These are phyloP conservation scores for Colletotrichum cordylinicola DNA, from an alignment of 2,329 filamentous ascomycete genomes.

Conservation along the genomic window DNA sequence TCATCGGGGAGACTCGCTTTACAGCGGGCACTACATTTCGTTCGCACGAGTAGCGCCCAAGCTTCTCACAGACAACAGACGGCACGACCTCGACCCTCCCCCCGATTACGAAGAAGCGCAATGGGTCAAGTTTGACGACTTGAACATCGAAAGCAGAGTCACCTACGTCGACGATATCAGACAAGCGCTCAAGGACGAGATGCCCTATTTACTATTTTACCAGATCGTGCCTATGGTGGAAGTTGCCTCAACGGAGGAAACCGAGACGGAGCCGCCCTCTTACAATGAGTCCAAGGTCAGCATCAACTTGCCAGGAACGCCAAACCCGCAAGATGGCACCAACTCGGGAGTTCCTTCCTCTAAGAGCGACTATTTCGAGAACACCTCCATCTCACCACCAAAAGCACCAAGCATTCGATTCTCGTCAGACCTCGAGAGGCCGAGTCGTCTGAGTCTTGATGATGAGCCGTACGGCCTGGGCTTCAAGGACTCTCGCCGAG, in stretches of 20 bases:
- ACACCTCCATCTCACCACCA: slow-evolving; percentile 33
- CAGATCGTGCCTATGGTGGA: slow-evolving; percentile 90
- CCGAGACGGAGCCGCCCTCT: slow-evolving; percentile 60
- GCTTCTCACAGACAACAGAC: slow-evolving; percentile 64
- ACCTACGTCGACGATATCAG: slow-evolving; percentile 79
- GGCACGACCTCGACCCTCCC: slow-evolving; percentile 60
- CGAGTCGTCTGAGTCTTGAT: slow-evolving; percentile 53
- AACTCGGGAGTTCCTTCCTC: slow-evolving; percentile 31
- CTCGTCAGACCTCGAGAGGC: slow-evolving; percentile 59
- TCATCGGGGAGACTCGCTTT: slow-evolving; percentile 83
- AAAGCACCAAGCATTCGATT: slow-evolving; percentile 59
- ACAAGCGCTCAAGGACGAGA: slow-evolving; percentile 80
- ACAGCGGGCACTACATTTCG: slow-evolving; percentile 91
- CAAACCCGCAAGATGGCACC: slow-evolving; percentile 32
- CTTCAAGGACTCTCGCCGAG: slow-evolving; percentile 49
- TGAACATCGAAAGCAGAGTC: slow-evolving; percentile 72
- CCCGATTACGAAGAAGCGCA: slow-evolving; percentile 73
- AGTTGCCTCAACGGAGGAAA: slow-evolving; percentile 56
- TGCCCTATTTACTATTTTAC: slow-evolving; percentile 94
- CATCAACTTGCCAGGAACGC: slow-evolving; percentile 34
- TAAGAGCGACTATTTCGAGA: slow-evolving; percentile 53
- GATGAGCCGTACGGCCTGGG: slow-evolving; percentile 37
- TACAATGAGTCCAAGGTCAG: slow-evolving; percentile 60
- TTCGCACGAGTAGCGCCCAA: slow-evolving; percentile 78
- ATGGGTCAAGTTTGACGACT: slow-evolving; percentile 94